Base-by-base conservation (phyloP, 179 eudicot species). In the Carnegiea gigantea region DNA sequence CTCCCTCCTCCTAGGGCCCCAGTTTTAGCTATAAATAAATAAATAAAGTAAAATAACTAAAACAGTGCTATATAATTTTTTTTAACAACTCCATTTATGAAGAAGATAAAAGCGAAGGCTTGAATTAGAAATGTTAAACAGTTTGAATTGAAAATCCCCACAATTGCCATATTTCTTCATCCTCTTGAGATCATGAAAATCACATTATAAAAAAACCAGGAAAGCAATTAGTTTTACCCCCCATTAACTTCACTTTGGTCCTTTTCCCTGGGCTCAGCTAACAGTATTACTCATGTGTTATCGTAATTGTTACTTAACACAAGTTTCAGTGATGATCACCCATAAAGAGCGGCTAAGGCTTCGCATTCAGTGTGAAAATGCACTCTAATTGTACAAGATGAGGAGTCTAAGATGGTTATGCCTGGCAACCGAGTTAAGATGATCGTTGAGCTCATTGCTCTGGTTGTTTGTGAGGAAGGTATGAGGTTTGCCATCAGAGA, bases 351-450 rank as follows among this genome's bases (percentile, higher is more conserved):
- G 87, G 89, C 88, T 77, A 43, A 85, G 75, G 85, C 84, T 86
- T 86, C 78, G 87, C 90, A 89, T 84, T 80, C 82, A 81, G 87
- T 76, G 80, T n/a, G n/a, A n/a, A n/a, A n/a, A n/a, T n/a, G n/a
- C n/a, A n/a, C n/a, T n/a, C n/a, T n/a, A n/a, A n/a, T n/a, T n/a
- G n/a, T n/a, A n/a, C 89, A 95, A 83, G 98, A 89, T 78, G 98
- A 93, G 81, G 98, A 93, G 89, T 88, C 95, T 0, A 93, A 95
- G 92, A 95, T 95, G 98, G 98, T 95, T 78, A 93, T 95, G 98
- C 98, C 98, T 0, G 98, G 98, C 78, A 98, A 95, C 51, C 89
- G 97, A 38, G 95, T 95, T 74, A 93, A 93, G 91, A 90, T 95
- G 92, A 91, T 88, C 71, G 98, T 95, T 0, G 95, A 92, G 91